These are phyloP conservation scores for Cladorrhinum samala DNA, from an alignment of 495 filamentous ascomycete species.

Conservation along the genomic window DNA sequence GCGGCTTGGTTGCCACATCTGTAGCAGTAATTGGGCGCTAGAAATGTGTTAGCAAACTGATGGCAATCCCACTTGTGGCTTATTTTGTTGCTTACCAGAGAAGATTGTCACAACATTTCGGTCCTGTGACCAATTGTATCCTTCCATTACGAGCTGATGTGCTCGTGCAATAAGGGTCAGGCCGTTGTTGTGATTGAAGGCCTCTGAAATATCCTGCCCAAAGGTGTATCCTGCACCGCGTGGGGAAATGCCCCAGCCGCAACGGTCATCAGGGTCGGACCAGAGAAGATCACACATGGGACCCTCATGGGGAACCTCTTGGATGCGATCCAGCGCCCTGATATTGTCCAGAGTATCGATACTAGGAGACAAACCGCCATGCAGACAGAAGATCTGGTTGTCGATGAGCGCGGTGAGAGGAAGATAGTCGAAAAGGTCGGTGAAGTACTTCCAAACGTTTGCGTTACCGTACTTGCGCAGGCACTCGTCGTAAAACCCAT, in stretches of 20 bases:
- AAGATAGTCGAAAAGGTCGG: slow-evolving; percentile 97
- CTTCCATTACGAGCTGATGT: slow-evolving; percentile 97
- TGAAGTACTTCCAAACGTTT: slow-evolving; percentile 99
- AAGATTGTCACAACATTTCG: slow-evolving; percentile 98
- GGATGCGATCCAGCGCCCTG: slow-evolving; percentile 87
- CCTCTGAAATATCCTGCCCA: slow-evolving; percentile 98
- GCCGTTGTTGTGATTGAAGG: slow-evolving; percentile 99
- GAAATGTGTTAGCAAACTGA: slow-evolving; percentile 17
- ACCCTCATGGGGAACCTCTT: slow-evolving; percentile 97
- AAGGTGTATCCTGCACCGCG: slow-evolving; percentile 98
- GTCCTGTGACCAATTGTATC: slow-evolving; percentile 97
- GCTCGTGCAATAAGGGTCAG: slow-evolving; percentile 90
- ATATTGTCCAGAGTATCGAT: slow-evolving; percentile 99
- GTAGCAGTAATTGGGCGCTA: slow-evolving; percentile 96
- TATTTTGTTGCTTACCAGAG: slow-evolving; percentile 58
- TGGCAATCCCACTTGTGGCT: neutral
- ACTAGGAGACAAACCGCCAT: slow-evolving; percentile 90
- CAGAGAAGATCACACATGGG: slow-evolving; percentile 98
- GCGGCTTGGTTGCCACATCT: slow-evolving; percentile 97
- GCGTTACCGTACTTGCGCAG: slow-evolving; percentile 97
- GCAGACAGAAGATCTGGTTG: slow-evolving; percentile 99
- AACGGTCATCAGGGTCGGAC: slow-evolving; percentile 97
- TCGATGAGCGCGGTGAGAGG: slow-evolving; percentile 97
- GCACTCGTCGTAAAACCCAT: slow-evolving; percentile 97
- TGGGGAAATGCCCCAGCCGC: slow-evolving; percentile 97